These are phyloP conservation scores for Aspergillus campestris DNA, from an alignment of 495 filamentous ascomycete genomes.

Conservation along the genomic window DNA sequence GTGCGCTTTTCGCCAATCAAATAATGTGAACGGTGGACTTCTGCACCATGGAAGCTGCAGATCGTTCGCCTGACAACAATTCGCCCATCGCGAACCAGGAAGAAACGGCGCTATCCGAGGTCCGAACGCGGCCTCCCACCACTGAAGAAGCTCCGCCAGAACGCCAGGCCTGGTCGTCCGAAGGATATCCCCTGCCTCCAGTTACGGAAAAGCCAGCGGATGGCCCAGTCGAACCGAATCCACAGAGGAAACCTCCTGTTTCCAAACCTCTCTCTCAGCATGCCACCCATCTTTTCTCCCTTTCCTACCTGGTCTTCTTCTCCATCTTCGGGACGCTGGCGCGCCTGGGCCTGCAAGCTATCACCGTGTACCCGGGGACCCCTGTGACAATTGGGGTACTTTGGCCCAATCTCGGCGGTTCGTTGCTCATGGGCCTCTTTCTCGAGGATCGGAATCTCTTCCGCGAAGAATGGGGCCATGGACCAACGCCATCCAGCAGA, in stretches of 20 bases:
- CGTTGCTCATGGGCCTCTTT: constrained; percentile 78
- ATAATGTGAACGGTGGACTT: too few relatives aligned
- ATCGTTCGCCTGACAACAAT: constrained; percentile 4
- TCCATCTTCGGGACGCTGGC: constrained; percentile 80
- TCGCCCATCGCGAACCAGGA: not conserved
- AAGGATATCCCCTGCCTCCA: constrained; percentile 6
- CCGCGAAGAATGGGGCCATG: constrained; percentile 50
- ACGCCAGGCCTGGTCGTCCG: constrained; percentile 6
- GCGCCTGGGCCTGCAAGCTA: constrained; percentile 68
- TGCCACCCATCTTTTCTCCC: constrained; percentile 65
- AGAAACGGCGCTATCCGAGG: constrained; percentile 4
- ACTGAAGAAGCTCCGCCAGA: constrained; percentile 6
- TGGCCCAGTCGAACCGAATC: constrained; percentile 4
- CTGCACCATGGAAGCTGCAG: not conserved
- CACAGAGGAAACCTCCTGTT: constrained; percentile 1
- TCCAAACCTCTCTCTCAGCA: constrained; percentile 37
- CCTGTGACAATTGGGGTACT: constrained; percentile 66
- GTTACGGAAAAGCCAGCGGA: constrained; percentile 8
- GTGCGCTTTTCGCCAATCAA: too few relatives aligned
- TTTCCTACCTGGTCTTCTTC: constrained; percentile 80
- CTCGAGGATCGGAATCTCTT: constrained; percentile 73
- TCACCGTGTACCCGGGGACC: constrained; percentile 73
- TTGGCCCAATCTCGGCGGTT: constrained; percentile 89
- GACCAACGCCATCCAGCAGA: constrained; percentile 9
- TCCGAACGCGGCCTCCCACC: constrained; percentile 7